Conservation (phyloP, 1,284 basidiomycete species). For the Sparassis latifolia region DNA sequence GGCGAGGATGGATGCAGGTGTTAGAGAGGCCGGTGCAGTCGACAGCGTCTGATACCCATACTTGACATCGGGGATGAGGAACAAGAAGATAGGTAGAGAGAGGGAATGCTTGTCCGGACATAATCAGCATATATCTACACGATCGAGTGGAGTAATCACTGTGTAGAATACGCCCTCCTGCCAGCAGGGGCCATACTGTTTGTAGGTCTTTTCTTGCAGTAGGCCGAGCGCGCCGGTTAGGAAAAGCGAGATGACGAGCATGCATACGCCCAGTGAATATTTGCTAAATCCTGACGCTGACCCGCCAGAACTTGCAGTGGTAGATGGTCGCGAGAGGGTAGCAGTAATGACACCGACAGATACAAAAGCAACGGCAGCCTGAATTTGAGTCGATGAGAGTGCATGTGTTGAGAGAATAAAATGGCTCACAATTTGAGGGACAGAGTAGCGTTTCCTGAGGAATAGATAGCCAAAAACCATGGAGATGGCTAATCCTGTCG, state of each 20-base stretch:
- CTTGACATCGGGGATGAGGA: conserved; percentile 52
- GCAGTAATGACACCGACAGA: conserved; percentile 72
- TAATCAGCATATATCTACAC: not conserved
- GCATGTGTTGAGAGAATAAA: not conserved
- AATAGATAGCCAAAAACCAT: conserved; percentile 61
- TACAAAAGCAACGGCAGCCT: conserved; percentile 69
- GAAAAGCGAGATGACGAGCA: conserved; percentile 68
- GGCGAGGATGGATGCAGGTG: not conserved
- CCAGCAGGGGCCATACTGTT: conserved; percentile 71
- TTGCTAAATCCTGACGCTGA: conserved; percentile 31
- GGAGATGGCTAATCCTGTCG: conserved; percentile 55
- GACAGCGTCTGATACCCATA: conserved; percentile 45
- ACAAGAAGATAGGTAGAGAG: conserved; percentile 70
- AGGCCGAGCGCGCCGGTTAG: conserved; percentile 73
- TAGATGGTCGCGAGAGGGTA: conserved; percentile 59
- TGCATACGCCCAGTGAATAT: conserved; percentile 65
- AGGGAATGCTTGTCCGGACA: conserved; percentile 51
- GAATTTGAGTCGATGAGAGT: not conserved
- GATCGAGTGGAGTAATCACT: conserved; percentile 28
- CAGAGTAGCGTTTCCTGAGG: conserved; percentile 53
- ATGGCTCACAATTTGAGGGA: conserved; percentile 52
- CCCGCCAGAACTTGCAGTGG: conserved; percentile 24
- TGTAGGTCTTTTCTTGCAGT: conserved; percentile 79
- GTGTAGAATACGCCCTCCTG: conserved; percentile 85
- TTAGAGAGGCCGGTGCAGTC: conserved; percentile 5